phyloP scores from a whole-genome alignment of 164 flowering plant genomes.

The Tinospora cordifolia region DNA sequence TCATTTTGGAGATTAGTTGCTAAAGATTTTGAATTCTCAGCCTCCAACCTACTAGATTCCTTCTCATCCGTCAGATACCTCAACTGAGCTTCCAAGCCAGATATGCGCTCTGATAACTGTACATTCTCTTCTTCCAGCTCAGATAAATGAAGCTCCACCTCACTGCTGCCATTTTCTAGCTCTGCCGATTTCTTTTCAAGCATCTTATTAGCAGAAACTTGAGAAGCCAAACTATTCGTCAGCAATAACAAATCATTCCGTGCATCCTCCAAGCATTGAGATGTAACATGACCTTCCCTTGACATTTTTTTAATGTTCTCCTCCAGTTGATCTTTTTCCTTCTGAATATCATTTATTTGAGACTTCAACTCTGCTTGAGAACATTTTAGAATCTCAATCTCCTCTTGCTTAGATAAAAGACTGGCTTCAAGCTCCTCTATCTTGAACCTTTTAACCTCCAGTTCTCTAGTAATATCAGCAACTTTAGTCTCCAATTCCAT shows the following conservation, averaged over 20 bases:
- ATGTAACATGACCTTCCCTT: conserved; percentile 32
- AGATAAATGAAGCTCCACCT: conserved; percentile 44
- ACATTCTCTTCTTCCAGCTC: conserved; percentile 55
- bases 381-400: conserved; percentile 24
- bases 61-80: conserved; percentile 46
- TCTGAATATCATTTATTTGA: conserved; percentile 31
- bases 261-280: conserved; percentile 45
- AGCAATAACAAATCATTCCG: conserved; percentile 35
- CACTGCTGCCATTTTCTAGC: conserved; percentile 41
- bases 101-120: conserved; percentile 38
- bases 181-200: conserved; percentile 44
- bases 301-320: conserved; percentile 28
- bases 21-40: conserved; percentile 38
- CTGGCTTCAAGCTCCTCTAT: conserved; percentile 25
- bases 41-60: conserved; percentile 35
- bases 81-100: conserved; percentile 58
- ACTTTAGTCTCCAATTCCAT: conserved; percentile 23
- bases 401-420: conserved; percentile 38
- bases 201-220: conserved; percentile 40
- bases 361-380: conserved; percentile 29
- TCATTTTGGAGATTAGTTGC: conserved; percentile 37
- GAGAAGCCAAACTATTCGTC: conserved; percentile 40
- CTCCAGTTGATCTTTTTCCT: conserved; percentile 39
- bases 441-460: conserved; percentile 24
- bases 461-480: conserved; percentile 22